Conservation (phyloP, 2,329 filamentous ascomycete genomes). For the Cladophialophora chaetospira region DNA sequence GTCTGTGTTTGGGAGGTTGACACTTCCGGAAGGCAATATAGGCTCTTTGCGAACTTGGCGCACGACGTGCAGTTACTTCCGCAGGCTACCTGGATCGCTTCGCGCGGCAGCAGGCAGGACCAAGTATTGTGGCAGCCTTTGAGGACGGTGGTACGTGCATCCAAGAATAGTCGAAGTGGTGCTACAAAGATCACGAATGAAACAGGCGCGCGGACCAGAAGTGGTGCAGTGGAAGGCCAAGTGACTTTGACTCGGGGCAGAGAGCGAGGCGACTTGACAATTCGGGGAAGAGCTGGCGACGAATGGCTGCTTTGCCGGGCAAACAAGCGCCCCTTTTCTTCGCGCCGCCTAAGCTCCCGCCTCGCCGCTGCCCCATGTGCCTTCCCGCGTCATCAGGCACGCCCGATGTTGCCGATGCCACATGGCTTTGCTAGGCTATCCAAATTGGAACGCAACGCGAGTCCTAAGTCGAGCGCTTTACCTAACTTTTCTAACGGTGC, state of each 20-base stretch:
- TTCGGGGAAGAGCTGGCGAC: background rate
- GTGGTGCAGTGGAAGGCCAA: constrained; percentile 3
- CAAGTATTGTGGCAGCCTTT: background rate
- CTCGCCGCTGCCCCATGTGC: background rate
- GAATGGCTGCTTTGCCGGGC: constrained; percentile 5
- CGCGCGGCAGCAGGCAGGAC: background rate
- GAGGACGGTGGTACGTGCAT: background rate
- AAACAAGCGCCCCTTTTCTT: constrained; percentile 13
- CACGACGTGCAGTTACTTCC: background rate
- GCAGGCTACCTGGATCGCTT: background rate
- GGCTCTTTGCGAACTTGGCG: background rate
- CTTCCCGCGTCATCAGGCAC: background rate
- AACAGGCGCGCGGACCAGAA: constrained; percentile 1
- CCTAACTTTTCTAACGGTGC: background rate
- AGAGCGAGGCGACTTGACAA: background rate
- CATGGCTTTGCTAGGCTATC: constrained; percentile 10
- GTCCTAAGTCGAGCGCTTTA: background rate
- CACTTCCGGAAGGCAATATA: background rate
- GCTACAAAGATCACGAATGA: background rate
- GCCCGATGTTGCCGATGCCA: constrained; percentile 7
- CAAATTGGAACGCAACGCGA: background rate
- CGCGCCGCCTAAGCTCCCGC: background rate
- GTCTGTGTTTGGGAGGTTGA: background rate
- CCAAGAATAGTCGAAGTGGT: background rate
- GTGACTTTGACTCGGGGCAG: background rate